Conservation (phyloP, 2,329 filamentous ascomycete genomes). For the Teratosphaeria epicoccoides region DNA sequence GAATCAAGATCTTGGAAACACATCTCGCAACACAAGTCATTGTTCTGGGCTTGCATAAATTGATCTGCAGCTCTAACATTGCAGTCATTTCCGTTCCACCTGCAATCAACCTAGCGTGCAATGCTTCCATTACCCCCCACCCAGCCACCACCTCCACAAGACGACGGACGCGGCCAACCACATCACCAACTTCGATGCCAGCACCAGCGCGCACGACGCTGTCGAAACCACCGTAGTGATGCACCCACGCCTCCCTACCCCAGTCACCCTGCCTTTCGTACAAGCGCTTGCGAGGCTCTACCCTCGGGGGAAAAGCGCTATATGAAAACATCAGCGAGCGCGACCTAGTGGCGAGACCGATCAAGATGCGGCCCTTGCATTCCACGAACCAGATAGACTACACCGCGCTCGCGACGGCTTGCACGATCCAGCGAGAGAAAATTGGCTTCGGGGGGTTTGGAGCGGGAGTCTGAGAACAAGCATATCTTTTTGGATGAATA, state of each 20-base stretch:
- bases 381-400: conserved; percentile 8
- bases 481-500: conserved; percentile 8
- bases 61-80: not conserved
- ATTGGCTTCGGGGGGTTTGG: not conserved
- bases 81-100: too few relatives aligned
- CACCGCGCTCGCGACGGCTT: conserved; percentile 10
- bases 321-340: conserved; percentile 7
- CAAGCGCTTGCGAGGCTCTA: conserved; percentile 13
- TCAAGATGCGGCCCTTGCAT: conserved; percentile 11
- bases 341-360: conserved; percentile 10
- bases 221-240: conserved; percentile 10
- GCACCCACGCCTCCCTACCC: conserved; percentile 9
- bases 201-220: conserved; percentile 5
- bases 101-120: too few relatives aligned
- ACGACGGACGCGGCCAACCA: not conserved
- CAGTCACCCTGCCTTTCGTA: conserved; percentile 11
- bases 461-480: conserved; percentile 1
- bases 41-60: not conserved
- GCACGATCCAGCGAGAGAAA: not conserved
- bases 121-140: too few relatives aligned
- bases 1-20: not conserved
- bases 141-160: too few relatives aligned
- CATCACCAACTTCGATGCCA: conserved; percentile 7
- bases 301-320: conserved; percentile 11
- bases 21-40: not conserved